Conservation (phyloP, 163 green algal species). For the Volvox carteri region DNA sequence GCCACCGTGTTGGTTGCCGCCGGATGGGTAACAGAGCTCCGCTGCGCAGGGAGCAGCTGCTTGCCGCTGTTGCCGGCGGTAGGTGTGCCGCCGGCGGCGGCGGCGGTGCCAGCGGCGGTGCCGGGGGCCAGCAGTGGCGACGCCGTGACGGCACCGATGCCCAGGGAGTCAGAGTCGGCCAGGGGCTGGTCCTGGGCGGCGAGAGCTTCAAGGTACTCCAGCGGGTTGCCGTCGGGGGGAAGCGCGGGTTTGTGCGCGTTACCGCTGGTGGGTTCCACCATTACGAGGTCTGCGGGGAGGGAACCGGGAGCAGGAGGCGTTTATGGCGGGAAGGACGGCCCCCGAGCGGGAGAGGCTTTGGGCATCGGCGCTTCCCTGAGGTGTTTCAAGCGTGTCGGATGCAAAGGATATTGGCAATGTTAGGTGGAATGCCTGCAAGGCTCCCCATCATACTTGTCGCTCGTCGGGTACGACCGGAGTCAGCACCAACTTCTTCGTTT, state of each 20-base stretch:
- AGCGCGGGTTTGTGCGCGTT: conserved; percentile 38
- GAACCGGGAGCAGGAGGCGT: neutral
- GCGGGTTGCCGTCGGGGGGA: conserved; percentile 1
- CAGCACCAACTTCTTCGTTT: no score
- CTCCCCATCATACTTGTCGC: no score
- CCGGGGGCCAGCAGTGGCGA: neutral
- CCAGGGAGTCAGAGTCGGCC: neutral
- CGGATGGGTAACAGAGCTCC: neutral
- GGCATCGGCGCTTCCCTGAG: no score
- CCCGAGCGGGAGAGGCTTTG: no score
- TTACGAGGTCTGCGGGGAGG: conserved; percentile 46
- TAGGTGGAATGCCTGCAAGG: no score
- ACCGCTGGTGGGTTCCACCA: conserved; percentile 41
- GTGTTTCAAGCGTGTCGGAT: no score
- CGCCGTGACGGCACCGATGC: neutral
- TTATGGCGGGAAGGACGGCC: neutral
- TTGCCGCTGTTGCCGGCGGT: conserved; percentile 2
- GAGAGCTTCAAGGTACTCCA: conserved; percentile 50
- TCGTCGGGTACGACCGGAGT: no score
- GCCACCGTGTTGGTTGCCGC: neutral
- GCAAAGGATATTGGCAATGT: no score
- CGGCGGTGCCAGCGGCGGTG: no score
- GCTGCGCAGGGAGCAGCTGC: neutral
- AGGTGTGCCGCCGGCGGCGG: neutral
- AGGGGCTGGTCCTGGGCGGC: conserved; percentile 28